Evolutionary conservation across 306 rosid genomes (phyloP), one percentile per base, ranked within the genome.

Genomic region (Canavalia gladiata): DNA sequence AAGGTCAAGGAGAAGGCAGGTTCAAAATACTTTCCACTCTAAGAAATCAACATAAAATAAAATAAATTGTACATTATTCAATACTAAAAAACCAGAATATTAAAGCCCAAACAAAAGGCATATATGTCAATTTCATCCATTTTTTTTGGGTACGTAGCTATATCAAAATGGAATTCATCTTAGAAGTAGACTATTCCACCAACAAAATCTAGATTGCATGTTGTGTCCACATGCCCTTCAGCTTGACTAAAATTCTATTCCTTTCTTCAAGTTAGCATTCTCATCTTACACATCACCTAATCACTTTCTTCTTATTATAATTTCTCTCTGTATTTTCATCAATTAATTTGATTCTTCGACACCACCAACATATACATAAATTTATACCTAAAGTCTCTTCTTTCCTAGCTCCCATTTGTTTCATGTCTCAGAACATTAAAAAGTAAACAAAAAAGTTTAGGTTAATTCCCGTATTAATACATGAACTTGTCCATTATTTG

Each of bases 191-290:
- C 41, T 18, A n/a, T 50, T 64, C 52, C 4, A 47, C 13, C 39
- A 18, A 76, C 13, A 47, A 11, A 65, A 65, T 51, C 18, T 51
- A 39, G 65, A 71, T 70, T 46, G 49, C 33, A 0, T 57, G 31
- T 12, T 57, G 39, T 49, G 68, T 70, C 83, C 71, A 47, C 63
- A 7, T 47, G 25, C 11, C 1, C 54, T 28, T 37, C 41, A 28
- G 56, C 55, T 46, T 31, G 52, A 9, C 25, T 28, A 49, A 63
- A 64, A 50, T 77, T 64, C 54, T 77, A 65, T 77, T 50, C 81
- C 35, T 60, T 63, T 37, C n/a, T 33, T 63, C 47, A 47, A 62
- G 1, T 31, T 33, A 71, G 10, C 39, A 57, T 43, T 8, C 3
- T 56, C 78, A 57, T 74, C 55, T 56, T 28, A 10, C 1, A 31